Evolutionary conservation across 2,329 filamentous ascomycete species (phyloP), one percentile per base, ranked within the genome.

Genomic region (Xylariales sp.): DNA sequence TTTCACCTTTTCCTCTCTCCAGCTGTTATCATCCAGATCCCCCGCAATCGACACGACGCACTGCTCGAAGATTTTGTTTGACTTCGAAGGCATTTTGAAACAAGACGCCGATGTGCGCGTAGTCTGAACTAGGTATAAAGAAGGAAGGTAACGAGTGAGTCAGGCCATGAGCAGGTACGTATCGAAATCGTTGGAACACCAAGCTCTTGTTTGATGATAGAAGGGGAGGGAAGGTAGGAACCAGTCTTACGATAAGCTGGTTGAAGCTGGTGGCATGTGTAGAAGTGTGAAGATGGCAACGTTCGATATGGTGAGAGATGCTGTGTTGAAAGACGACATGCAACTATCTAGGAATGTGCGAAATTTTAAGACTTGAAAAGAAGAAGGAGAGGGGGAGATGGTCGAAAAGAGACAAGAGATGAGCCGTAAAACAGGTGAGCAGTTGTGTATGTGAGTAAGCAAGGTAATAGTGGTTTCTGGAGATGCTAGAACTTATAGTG

Each of bases 1-100:
- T 43, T 83, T 83, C 43, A 96, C 84, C 49, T 91, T 86, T 0
- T 86, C 82, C 2, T 84, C 79, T 1, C 81, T 83, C 68, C 82
- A 81, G 16, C 63, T 69, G 14, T 81, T 77, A 0, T 79, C 80
- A 0, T 84, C 83, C 4, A 93, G 86, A 1, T 86, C 81, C 4
- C 91, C 91, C 0, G 85, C 86, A 0, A 86, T 78, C 28, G 88
- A 85, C 23, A 93, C 83, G 56, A 85, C 80, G 41, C 86, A 78
- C 1, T 82, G 81, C 14, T 82, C 82, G 74, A 93, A 87, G 28
- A 70, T 60, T 18, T 32, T 32, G 9, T 56, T 61, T 5, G 45
- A 32, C 14, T 10, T 10, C 12, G 36, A 43, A 54, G 50, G 12
- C 50, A 60, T 65, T 48, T 43, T 39, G 6, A 14, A 4, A 30